Percentiles rank a stretch among this genome's conserved stretches.
phyloP scores from a whole-genome alignment of 768 basidiomycete species.

The Tylopilus sp. region DNA sequence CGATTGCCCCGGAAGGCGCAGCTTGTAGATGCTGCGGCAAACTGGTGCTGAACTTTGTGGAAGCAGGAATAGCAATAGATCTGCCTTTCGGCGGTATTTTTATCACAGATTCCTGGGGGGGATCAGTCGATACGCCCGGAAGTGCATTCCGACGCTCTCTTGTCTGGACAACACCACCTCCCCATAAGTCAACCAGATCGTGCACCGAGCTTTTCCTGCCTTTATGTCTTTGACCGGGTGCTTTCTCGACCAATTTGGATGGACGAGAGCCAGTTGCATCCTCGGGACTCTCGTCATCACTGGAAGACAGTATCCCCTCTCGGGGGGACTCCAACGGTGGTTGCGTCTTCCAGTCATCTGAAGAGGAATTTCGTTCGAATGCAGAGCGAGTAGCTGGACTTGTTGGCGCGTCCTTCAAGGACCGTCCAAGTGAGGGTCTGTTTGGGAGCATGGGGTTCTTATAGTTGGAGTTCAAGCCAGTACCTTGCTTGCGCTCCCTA shows the following conservation, averaged over 20 bases:
- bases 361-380: slow-evolving; percentile 26
- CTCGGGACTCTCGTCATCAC: slow-evolving; percentile 55
- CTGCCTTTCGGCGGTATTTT: slow-evolving; percentile 18
- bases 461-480: slow-evolving; percentile 6
- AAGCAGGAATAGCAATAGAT: slow-evolving; percentile 16
- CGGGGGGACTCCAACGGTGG: slow-evolving; percentile 25
- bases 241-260: slow-evolving; percentile 21
- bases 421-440: slow-evolving; percentile 6
- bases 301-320: slow-evolving; percentile 42
- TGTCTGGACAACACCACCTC: slow-evolving; percentile 45
- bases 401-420: slow-evolving; percentile 7
- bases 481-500: slow-evolving; percentile 31
- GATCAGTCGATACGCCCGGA: slow-evolving; percentile 17
- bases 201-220: slow-evolving; percentile 80
- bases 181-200: slow-evolving; percentile 77
- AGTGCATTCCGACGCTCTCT: slow-evolving; percentile 40
- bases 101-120: slow-evolving; percentile 9
- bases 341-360: slow-evolving; percentile 50
- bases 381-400: slow-evolving; percentile 10
- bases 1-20: slow-evolving; percentile 11
- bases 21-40: slow-evolving; percentile 27
- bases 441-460: slow-evolving; percentile 5
- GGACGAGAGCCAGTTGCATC: slow-evolving; percentile 35
- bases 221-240: slow-evolving; percentile 32
- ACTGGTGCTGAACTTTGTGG: slow-evolving; percentile 18